Evolutionary conservation across 495 filamentous ascomycete species (phyloP).

Genomic region (Hypomontagnella submonticulosa): DNA sequence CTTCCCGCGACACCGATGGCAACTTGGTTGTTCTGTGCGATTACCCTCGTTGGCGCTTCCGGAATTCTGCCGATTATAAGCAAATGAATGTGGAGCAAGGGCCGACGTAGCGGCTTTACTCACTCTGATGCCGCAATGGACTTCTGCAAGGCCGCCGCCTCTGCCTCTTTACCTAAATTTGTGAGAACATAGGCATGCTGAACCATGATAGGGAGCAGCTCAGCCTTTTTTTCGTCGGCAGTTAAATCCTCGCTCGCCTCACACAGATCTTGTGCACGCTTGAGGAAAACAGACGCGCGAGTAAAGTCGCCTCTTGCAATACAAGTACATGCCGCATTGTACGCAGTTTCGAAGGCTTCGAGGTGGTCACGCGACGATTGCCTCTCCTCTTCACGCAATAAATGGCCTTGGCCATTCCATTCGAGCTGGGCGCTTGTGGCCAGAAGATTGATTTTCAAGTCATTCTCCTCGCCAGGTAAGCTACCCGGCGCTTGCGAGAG

Average conservation of each 20-base stretch:
- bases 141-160: constrained; percentile 74
- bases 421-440: constrained; percentile 88
- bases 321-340: constrained; percentile 89
- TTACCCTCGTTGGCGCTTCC: constrained; percentile 78
- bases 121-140: constrained; percentile 63
- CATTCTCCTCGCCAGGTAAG: constrained; percentile 77
- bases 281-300: constrained; percentile 81
- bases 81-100: neutral
- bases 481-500: constrained; percentile 62
- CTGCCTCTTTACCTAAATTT: constrained; percentile 74
- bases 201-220: constrained; percentile 84
- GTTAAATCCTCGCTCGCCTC: constrained; percentile 83
- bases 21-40: constrained; percentile 83
- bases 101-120: constrained; percentile 26
- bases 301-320: constrained; percentile 82
- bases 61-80: constrained; percentile 67
- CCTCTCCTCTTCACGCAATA: constrained; percentile 53
- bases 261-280: constrained; percentile 87
- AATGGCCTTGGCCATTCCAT: constrained; percentile 71
- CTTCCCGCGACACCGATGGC: constrained; percentile 64
- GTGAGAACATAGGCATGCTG: constrained; percentile 86
- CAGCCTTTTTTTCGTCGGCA: constrained; percentile 83
- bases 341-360: constrained; percentile 92
- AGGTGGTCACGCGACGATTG: constrained; percentile 77
- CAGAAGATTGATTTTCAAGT: constrained; percentile 84